Base-by-base conservation (phyloP, 805 yeast species). In the Ascoidea asiatica region DNA sequence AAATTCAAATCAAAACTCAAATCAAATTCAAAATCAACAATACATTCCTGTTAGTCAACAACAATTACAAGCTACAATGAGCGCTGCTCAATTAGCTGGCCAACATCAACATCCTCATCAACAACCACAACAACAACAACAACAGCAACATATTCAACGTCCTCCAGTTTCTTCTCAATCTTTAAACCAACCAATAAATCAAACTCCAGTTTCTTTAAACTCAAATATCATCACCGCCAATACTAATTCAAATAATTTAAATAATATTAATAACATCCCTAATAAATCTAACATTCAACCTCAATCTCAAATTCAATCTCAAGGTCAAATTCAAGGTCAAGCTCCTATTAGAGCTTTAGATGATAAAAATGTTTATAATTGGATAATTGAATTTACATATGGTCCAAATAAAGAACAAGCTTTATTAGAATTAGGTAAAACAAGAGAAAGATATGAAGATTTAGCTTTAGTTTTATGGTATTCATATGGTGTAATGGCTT, bases 321-420 rank as follows among this genome's bases (percentile, higher is more conserved):
- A 46, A 44, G 43, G 18, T 21, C 41, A 40, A 22, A 17, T 19
- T 22, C n/a, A 39, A 29, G 8, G 15, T 29, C 15, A 8, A 11
- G 35, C 35, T 11, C 39, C 52, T 1, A 49, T 60, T 19, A 69
- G 72, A 46, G 77, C 81, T 0, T 54, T 77, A 20, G 81, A 77
- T 43, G 95, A 87, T 57, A 85, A 84, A 45, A 83, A 85, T 55
- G 90, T 90, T 5, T 86, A 79, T 59, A 80, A 79, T 48, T 87
- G 96, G 95, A 84, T 92, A 40, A 72, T 81, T 21, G 96, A 92
- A 60, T 69, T 90, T 43, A 87, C 87, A 37, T 81, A 87, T 48
- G 97, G 97, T 1, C 84, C 89, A 21, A 84, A 84, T 54, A 79
- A 94, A 54, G 98, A 92, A 56, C 86, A 90, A 56, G 97, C 98